These are phyloP conservation scores for Fusarium falciforme DNA, from an alignment of 2,329 filamentous ascomycete genomes.

Conservation along the genomic window DNA sequence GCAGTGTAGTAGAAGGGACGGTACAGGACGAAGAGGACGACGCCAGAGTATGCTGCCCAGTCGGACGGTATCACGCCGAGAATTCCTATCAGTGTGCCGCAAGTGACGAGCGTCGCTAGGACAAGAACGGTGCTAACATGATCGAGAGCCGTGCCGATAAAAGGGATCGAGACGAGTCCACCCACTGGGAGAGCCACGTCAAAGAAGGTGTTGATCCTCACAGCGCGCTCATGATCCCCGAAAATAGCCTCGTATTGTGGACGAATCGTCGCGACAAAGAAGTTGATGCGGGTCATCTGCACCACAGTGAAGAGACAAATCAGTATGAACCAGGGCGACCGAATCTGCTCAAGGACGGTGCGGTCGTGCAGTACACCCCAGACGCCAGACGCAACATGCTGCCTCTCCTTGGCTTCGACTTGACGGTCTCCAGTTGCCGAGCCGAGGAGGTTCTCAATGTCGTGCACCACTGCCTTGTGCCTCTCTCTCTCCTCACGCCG, in stretches of 20 bases:
- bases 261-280: slow-evolving; percentile 88
- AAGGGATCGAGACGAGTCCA: slow-evolving; percentile 85
- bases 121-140: slow-evolving; percentile 78
- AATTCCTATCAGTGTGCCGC: slow-evolving; percentile 80
- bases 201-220: slow-evolving; percentile 84
- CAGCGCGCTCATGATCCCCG: slow-evolving; percentile 68
- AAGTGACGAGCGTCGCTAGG: slow-evolving; percentile 74
- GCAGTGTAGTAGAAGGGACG: slow-evolving; percentile 92
- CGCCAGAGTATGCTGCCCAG: slow-evolving; percentile 80
- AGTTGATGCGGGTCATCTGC: slow-evolving; percentile 88
- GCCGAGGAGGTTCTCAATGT: slow-evolving; percentile 80
- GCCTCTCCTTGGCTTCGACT: slow-evolving; percentile 73
- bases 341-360: slow-evolving; percentile 78
- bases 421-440: slow-evolving; percentile 71
- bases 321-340: slow-evolving; percentile 84
- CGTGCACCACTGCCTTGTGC: slow-evolving; percentile 72
- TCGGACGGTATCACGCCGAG: slow-evolving; percentile 77
- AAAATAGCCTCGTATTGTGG: slow-evolving; percentile 85
- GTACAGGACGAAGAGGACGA: slow-evolving; percentile 85
- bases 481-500: slow-evolving; percentile 69
- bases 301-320: slow-evolving; percentile 84
- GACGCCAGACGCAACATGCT: slow-evolving; percentile 78
- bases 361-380: slow-evolving; percentile 87
- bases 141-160: slow-evolving; percentile 85
- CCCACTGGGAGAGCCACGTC: slow-evolving; percentile 83